Evolutionary conservation across 1,139 yeast species (phyloP).

Genomic region (Geotrichum klebahnii): DNA sequence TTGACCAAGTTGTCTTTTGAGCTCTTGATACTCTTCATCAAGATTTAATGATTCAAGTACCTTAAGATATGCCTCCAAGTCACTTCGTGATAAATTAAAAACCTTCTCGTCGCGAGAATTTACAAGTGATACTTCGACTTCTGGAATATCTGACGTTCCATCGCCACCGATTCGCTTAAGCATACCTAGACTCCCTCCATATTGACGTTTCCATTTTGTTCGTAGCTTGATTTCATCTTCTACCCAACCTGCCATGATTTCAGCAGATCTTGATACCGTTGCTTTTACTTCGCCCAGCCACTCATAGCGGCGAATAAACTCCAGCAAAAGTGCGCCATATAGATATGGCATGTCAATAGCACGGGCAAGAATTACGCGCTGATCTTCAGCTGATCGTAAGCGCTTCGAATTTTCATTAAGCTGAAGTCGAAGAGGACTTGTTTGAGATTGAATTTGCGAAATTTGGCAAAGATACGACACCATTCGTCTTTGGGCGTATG

Average conservation of each 20-base stretch:
- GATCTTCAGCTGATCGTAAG: conserved; percentile 43
- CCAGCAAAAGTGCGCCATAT: conserved; percentile 73
- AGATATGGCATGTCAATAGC: conserved; percentile 75
- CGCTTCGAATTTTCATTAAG: conserved; percentile 35
- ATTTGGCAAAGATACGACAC: conserved; percentile 29
- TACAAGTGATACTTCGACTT: conserved; percentile 19
- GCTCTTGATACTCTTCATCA: conserved; percentile 18
- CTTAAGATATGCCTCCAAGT: conserved; percentile 17
- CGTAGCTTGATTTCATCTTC: conserved; percentile 58
- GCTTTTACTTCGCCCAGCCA: conserved; percentile 60
- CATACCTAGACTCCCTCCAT: conserved; percentile 40
- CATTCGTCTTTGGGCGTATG: conserved; percentile 25
- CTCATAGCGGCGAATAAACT: conserved; percentile 60
- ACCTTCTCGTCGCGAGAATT: conserved; percentile 11
- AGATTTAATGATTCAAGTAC: conserved; percentile 5
- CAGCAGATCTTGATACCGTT: conserved; percentile 51
- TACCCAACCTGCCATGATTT: conserved; percentile 54
- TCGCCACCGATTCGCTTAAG: conserved; percentile 20
- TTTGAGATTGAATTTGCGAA: conserved; percentile 35
- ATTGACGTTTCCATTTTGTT: conserved; percentile 59
- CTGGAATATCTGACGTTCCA: conserved; percentile 14
- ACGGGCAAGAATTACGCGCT: conserved; percentile 45
- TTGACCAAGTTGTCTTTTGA: conserved; percentile 9
- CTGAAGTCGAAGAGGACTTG: conserved; percentile 33
- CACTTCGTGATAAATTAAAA: conserved; percentile 11